Evolutionary conservation across 2,329 filamentous ascomycete species (phyloP).

Genomic region (Diplodia corticola): DNA sequence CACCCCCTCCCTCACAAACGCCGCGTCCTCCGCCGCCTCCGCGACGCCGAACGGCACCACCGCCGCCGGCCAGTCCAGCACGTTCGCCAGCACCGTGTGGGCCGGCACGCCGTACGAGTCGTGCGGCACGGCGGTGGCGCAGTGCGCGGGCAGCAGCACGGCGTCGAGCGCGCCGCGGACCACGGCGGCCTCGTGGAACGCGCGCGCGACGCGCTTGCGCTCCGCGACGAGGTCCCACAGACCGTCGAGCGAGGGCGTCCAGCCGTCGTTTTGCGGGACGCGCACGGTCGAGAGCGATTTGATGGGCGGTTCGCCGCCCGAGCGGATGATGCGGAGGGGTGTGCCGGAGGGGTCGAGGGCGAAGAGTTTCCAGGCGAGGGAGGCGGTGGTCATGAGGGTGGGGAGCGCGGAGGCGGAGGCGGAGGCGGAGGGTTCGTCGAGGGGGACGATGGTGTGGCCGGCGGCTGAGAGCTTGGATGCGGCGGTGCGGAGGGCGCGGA

Average conservation of each 20-base stretch:
- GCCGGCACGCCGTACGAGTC: constrained; percentile 31
- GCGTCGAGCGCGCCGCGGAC: constrained; percentile 52
- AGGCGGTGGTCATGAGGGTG: constrained; percentile 34
- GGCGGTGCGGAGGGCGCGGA: constrained; percentile 47
- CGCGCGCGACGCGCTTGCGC: constrained; percentile 36
- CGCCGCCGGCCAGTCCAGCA: constrained; percentile 57
- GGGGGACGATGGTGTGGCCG: constrained; percentile 39
- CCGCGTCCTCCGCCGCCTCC: constrained; percentile 43
- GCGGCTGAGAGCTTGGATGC: constrained; percentile 40
- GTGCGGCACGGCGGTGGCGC: constrained; percentile 49
- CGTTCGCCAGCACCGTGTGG: constrained; percentile 54
- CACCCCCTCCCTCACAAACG: constrained; percentile 33
- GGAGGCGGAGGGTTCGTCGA: too few relatives aligned
- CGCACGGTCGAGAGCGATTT: constrained; percentile 40
- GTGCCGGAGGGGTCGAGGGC: constrained; percentile 41
- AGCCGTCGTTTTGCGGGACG: constrained; percentile 36
- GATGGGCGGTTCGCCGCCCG: constrained; percentile 48
- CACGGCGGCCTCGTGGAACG: constrained; percentile 47
- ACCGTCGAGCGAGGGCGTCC: constrained; percentile 40
- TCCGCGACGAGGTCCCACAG: constrained; percentile 47
- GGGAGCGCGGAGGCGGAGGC: neutral
- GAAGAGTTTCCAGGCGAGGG: constrained; percentile 47
- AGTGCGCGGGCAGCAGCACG: constrained; percentile 51
- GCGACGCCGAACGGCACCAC: constrained; percentile 50
- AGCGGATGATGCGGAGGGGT: constrained; percentile 35